Base-by-base conservation (phyloP, 768 basidiomycete genomes). In the Boletus fagicola region DNA sequence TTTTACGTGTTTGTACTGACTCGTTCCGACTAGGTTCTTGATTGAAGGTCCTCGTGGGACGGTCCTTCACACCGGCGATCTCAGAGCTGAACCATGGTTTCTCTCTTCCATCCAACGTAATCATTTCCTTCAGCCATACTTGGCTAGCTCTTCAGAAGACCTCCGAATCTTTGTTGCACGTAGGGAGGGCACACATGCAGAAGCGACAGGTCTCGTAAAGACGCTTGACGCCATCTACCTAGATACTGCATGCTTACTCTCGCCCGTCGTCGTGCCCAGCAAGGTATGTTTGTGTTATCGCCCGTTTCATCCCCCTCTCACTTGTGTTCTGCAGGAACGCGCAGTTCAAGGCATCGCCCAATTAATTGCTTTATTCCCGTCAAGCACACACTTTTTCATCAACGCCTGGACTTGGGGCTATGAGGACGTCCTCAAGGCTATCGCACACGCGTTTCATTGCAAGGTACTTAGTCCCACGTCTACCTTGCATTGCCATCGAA, bases 391-490 rank as follows among this genome's bases (percentile, higher is more conserved):
- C 53, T 97, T 98, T 74, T 98, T 90, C 74, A 78, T 99, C 56
- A 96, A 97, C 66, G 69, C 83, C 0, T 99, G 96, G 96, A 96
- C 95, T 0, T 95, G 90, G 87, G 96, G 96, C 1, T 98, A 97
- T 68, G 96, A 99, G 71, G 92, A 94, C 54, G 75, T 95, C 15
- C 76, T 97, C 30, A 91, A 92, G 65, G 90, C 80, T 0, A 75
- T 98, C 9, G 81, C 88, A 3, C 73, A 77, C 3, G 75, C 78
- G 0, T 98, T 96, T 64, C 77, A 82, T 35, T 75, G 79, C 52
- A 78, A 82, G 74, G 90, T 88, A 61, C 15, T 22, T 24, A 2
- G 0, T 43, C 8, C 52, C 15, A 10, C 10, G 49, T 51, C 7
- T 31, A 45, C 1, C 18, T 38, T 24, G 12, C 44, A 48, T 26